A percentile compares a stretch with the other conserved stretches of the same genome.
phyloP scores from a whole-genome alignment of 2,329 filamentous ascomycete genomes.

The Calonectria pseudoturangicola region DNA sequence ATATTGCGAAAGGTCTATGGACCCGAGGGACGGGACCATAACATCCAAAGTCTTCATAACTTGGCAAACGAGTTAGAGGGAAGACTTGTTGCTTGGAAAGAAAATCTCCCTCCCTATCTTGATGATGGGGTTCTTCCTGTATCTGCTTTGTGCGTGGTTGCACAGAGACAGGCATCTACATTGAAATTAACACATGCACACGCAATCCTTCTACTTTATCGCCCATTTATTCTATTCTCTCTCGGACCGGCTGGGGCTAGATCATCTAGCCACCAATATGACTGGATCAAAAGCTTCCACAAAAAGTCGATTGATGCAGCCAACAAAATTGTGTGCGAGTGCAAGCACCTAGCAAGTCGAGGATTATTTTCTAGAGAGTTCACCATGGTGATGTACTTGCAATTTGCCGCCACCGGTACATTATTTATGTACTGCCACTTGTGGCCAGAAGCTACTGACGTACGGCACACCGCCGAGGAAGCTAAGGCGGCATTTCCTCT shows the following conservation, averaged over 20 bases:
- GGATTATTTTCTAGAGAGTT: slow-evolving; percentile 10
- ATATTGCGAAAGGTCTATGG: slow-evolving; percentile 8
- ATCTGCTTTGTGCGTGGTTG: slow-evolving; percentile 2
- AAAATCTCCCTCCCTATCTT: not conserved
- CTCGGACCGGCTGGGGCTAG: not conserved
- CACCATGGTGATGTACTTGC: slow-evolving; percentile 9
- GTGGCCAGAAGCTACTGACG: not conserved
- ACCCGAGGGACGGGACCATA: not conserved
- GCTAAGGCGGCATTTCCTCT: not conserved
- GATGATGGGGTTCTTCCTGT: not conserved
- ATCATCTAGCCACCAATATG: not conserved
- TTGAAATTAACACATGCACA: slow-evolving; percentile 2
- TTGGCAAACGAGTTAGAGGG: not conserved
- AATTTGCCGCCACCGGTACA: slow-evolving; percentile 5
- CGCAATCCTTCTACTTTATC: not conserved
- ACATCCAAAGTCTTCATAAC: slow-evolving; percentile 2
- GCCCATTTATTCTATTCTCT: slow-evolving; percentile 5
- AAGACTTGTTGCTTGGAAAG: not conserved
- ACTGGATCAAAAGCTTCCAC: slow-evolving; percentile 2
- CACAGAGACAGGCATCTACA: slow-evolving; percentile 12
- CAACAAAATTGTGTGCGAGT: slow-evolving; percentile 1
- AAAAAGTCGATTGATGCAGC: not conserved
- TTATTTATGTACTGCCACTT: slow-evolving; percentile 8
- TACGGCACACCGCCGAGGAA: not conserved
- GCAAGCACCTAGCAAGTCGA: not conserved